Evolutionary conservation across 176 grass and related monocot genomes (phyloP), one percentile per base, ranked within the genome.

Genomic region (Musa beccarii): DNA sequence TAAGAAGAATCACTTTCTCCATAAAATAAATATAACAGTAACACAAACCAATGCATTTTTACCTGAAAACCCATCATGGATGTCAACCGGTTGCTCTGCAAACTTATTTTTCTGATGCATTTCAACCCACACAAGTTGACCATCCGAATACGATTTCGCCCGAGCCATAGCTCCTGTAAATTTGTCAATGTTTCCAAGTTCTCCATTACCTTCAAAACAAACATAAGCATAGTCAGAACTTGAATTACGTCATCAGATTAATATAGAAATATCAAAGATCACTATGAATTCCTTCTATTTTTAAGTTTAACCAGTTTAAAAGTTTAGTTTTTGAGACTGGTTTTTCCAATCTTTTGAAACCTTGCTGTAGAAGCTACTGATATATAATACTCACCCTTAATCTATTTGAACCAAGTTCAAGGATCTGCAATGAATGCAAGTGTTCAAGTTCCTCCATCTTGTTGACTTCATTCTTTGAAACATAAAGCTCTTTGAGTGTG

Each of bases 371-470:
- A 72, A 25, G 15, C 17, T 2, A 72, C 14, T 43, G 14, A 34
- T 8, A 59, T 12, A 51, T 19, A 74, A 83, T 49, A 55, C 88
- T 83, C 84, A 99, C 95, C 84, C 88, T 89, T 85, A 99, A 85
- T 81, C 67, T 85, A 80, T 99, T 99, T 75, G 90, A 93, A 79
- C 95, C 95, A 91, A 99, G 95, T 87, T 94, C 95, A 82, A 99
- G 90, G 79, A 99, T 87, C 83, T 89, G 80, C 66, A 99, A 62
- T n/a, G 55, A 81, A 84, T 84, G 79, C 51, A 94, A 91, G 65
- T 89, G 95, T 51, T 94, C 90, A 54, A 99, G 82, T 77, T 87
- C 95, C 83, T 99, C 95, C 50, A 99, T 91, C 65, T 99, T 99
- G 56, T 69, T 54, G 57, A 89, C 86, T 87, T 94, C 95, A 83